Percentiles rank a stretch among this genome's conserved stretches.
These are phyloP conservation scores for Fusarium redolens DNA, from an alignment of 2,329 filamentous ascomycete species.

Conservation along the genomic window DNA sequence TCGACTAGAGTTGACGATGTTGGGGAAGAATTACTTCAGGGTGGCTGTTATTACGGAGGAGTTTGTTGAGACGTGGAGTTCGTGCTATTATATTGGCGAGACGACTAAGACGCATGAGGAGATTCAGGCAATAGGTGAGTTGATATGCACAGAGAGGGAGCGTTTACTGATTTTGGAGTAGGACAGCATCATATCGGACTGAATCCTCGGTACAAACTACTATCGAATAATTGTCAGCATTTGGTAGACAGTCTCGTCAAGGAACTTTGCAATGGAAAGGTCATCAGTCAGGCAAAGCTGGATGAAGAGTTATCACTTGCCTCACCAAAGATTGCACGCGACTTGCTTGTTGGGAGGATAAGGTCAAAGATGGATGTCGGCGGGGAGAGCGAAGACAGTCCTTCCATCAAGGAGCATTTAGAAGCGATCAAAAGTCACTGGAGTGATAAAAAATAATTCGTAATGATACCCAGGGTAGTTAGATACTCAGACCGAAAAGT, in stretches of 20 bases:
- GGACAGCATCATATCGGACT: constrained; percentile 30
- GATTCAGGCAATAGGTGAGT: constrained; percentile 37
- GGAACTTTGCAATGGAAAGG: constrained; percentile 42
- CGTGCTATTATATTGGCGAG: constrained; percentile 43
- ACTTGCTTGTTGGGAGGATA: constrained; percentile 33
- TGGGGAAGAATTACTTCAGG: constrained; percentile 43
- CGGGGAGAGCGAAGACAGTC: constrained; percentile 35
- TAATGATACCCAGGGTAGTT: constrained; percentile 5
- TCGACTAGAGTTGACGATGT: constrained; percentile 35
- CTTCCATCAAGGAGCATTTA: constrained; percentile 38
- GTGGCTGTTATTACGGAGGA: constrained; percentile 32
- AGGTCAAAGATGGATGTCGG: constrained; percentile 36
- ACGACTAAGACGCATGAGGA: constrained; percentile 42
- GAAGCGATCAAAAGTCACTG: constrained; percentile 28
- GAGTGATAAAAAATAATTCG: constrained; percentile 4
- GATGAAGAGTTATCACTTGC: constrained; percentile 36
- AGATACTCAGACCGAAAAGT: accelerated
- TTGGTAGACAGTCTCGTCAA: constrained; percentile 41
- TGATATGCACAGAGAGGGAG: accelerated
- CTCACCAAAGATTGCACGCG: constrained; percentile 41
- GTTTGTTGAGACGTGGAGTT: constrained; percentile 42
- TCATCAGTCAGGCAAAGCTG: constrained; percentile 41
- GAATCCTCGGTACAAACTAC: constrained; percentile 32
- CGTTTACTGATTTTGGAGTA: background rate
- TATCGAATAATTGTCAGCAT: constrained; percentile 44